A percentile compares a stretch with the other conserved stretches of the same genome.
Evolutionary conservation across 371 early-diverging fungal genomes (phyloP).

Genomic region (Lichtheimia hyalospora): DNA sequence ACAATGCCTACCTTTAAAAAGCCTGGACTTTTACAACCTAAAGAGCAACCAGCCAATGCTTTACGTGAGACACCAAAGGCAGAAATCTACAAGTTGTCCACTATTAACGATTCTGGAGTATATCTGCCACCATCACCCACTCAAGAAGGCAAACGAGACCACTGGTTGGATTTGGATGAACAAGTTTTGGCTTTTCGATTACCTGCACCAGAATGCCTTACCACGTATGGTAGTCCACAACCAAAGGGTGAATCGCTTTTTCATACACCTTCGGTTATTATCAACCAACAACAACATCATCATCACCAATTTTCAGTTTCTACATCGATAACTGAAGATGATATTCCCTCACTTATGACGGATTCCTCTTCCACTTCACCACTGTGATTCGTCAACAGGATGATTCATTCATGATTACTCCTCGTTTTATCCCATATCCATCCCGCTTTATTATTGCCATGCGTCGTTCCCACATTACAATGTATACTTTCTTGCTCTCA

Average conservation of each 20-base stretch:
- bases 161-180: slow-evolving; percentile 27
- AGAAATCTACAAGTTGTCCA: slow-evolving; percentile 39
- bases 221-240: slow-evolving; percentile 7
- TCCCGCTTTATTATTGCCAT: too few relatives aligned
- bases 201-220: slow-evolving; percentile 35
- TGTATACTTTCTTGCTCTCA: too few relatives aligned
- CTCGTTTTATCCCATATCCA: too few relatives aligned
- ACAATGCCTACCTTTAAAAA: slow-evolving; percentile 5
- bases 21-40: not conserved
- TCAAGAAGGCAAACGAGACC: slow-evolving; percentile 24
- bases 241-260: not conserved
- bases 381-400: too few relatives aligned
- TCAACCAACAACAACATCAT: not conserved
- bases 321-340: slow-evolving; percentile 8
- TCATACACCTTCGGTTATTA: slow-evolving; percentile 6
- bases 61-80: slow-evolving; percentile 24
- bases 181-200: slow-evolving; percentile 28
- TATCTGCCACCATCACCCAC: slow-evolving; percentile 46
- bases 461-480: too few relatives aligned
- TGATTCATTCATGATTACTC: too few relatives aligned
- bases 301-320: not conserved
- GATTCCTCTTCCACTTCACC: slow-evolving; percentile 7
- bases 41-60: not conserved
- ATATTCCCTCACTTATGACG: slow-evolving; percentile 17
- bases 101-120: slow-evolving; percentile 40